Evolutionary conservation across 495 filamentous ascomycete species (phyloP), one percentile per base, ranked within the genome.

Genomic region (Elasticomyces elasticus): DNA sequence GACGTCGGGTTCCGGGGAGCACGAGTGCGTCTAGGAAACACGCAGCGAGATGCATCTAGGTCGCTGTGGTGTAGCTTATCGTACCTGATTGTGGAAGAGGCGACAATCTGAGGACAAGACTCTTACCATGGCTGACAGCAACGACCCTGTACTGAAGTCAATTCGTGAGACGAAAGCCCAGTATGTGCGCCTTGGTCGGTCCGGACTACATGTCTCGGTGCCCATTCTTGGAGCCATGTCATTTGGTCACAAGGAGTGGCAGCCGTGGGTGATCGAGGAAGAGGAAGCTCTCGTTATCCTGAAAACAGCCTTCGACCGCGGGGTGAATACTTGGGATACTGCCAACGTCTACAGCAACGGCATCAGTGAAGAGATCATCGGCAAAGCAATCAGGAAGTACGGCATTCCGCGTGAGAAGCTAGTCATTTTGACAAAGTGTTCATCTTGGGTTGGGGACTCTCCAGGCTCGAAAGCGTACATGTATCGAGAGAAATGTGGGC

Each of bases 311-410:
- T 78, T 67, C 52, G 72, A 78, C 40, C 46, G 66, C 25, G 75
- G 75, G 12, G 25, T 62, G 4, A 59, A 50, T 19, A 56, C 59
- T 26, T 74, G 68, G 66, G 69, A 70, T 46, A 72, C 68, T 0
- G 72, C 73, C 6, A 72, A 76, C 46, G 62, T 72, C 38, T 76
- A 76, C 62, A 65, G 60, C 49, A 69, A 71, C 47, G 74, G 74
- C 35, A 62, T 50, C 0, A 68, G 64, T 12, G 74, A 77, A 53
- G 58, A 65, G 27, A 71, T 77, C 37, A 70, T 77, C 42, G 74
- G 64, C 55, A 71, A 70, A 44, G 73, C 74, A 0, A 72, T 77
- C 55, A 72, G 71, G 49, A 66, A 72, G 51, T 75, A 68, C 63
- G 61, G 67, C 13, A 68, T 76, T 26, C 70, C 73, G 0, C 66